Evolutionary conservation across 1,139 yeast genomes (phyloP).

Genomic region (Nadsonia starkeyi-henricii): DNA sequence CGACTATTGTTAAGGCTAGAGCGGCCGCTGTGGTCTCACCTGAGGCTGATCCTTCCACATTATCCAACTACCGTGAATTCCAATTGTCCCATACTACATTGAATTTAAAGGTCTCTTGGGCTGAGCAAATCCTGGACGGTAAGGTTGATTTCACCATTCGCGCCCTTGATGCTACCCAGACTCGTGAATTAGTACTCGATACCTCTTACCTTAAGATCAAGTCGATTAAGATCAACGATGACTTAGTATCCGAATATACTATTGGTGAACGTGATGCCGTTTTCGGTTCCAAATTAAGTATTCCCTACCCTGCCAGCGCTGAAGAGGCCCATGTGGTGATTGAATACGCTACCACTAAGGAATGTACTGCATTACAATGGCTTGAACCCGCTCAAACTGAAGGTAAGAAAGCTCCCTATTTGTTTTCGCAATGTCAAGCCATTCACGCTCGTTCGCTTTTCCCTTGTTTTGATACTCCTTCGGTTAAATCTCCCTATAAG

Average conservation of each 20-base stretch:
- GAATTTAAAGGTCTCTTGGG: slow-evolving; percentile 43
- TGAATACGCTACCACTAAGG: slow-evolving; percentile 49
- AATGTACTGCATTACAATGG: slow-evolving; percentile 83
- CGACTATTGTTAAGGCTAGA: neutral
- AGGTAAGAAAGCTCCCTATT: slow-evolving; percentile 56
- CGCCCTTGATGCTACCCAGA: slow-evolving; percentile 12
- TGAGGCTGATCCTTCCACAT: slow-evolving; percentile 51
- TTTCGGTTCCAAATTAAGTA: slow-evolving; percentile 49
- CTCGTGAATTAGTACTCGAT: slow-evolving; percentile 41
- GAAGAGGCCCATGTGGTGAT: slow-evolving; percentile 27
- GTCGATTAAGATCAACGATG: slow-evolving; percentile 34
- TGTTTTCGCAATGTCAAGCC: slow-evolving; percentile 85
- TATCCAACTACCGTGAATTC: slow-evolving; percentile 53
- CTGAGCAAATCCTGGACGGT: slow-evolving; percentile 39
- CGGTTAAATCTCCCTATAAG: slow-evolving; percentile 54
- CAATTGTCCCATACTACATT: slow-evolving; percentile 38
- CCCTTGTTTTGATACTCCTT: slow-evolving; percentile 88
- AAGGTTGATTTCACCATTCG: slow-evolving; percentile 36
- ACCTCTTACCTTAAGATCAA: slow-evolving; percentile 47
- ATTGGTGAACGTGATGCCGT: slow-evolving; percentile 42
- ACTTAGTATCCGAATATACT: slow-evolving; percentile 21
- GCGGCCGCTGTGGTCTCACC: slow-evolving; percentile 10
- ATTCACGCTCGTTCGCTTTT: slow-evolving; percentile 79
- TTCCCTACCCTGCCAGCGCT: slow-evolving; percentile 16
- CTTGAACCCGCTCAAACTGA: slow-evolving; percentile 66